Percentiles rank a stretch among this genome's conserved stretches.
Conservation (phyloP, 192 early-diverging fungal species). For the Coemansia sp. region DNA sequence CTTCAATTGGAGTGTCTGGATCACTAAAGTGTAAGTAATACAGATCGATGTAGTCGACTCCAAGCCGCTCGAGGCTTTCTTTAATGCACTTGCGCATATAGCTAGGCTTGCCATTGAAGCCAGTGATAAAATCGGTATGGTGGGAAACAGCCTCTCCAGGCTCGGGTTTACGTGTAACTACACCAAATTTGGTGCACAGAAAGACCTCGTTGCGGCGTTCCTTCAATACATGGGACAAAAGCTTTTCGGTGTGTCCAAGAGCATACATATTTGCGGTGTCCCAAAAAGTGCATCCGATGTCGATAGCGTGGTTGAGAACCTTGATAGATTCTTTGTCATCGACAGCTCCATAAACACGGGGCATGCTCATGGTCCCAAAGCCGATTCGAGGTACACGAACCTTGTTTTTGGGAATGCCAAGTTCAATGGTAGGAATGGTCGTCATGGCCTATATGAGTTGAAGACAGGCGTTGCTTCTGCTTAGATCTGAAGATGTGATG, state of each 20-base stretch:
- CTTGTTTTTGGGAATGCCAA: conserved; percentile 31
- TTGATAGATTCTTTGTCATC: conserved; percentile 44
- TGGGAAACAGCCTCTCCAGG: conserved; percentile 27
- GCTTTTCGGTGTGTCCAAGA: conserved; percentile 57
- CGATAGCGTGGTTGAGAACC: too few relatives aligned
- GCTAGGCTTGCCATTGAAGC: conserved; percentile 49
- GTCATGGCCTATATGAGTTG: too few relatives aligned
- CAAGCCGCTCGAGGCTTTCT: conserved; percentile 55
- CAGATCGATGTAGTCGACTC: conserved; percentile 60
- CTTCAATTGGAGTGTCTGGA: conserved; percentile 56
- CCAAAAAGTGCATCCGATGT: conserved; percentile 56
- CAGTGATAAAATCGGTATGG: not conserved
- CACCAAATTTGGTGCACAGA: too few relatives aligned
- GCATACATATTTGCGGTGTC: conserved; percentile 65
- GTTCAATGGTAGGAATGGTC: conserved; percentile 14
- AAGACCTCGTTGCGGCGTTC: conserved; percentile 57
- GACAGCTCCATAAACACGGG: conserved; percentile 36
- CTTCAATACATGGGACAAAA: conserved; percentile 57
- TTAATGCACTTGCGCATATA: conserved; percentile 53
- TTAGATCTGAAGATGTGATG: too few relatives aligned
- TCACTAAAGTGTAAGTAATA: conserved; percentile 67
- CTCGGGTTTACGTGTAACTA: not conserved
- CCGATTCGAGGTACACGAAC: conserved; percentile 34
- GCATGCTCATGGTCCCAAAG: conserved; percentile 39
- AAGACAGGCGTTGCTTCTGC: too few relatives aligned